A percentile compares a stretch with the other conserved stretches of the same genome.
These are phyloP conservation scores for Neurospora sp. DNA, from an alignment of 495 filamentous ascomycete species.

Conservation along the genomic window DNA sequence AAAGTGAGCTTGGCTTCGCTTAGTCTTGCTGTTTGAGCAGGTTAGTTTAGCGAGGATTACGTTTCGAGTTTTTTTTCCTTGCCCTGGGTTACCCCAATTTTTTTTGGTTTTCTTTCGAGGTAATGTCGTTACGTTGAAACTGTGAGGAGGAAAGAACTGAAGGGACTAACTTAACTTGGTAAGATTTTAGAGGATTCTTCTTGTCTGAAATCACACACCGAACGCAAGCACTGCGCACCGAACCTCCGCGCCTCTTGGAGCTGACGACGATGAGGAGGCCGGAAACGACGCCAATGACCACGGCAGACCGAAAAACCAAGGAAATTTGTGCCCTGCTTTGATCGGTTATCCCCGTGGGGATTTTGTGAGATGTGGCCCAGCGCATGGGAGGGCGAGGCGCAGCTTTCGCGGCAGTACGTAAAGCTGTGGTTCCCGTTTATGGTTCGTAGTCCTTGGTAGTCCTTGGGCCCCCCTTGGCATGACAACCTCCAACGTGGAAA, in stretches of 20 bases:
- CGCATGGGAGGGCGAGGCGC: not conserved
- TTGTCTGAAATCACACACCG: not conserved
- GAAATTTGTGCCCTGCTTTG: not conserved
- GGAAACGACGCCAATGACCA: not conserved
- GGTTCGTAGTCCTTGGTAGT: not conserved
- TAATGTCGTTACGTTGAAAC: not conserved
- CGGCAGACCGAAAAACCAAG: not conserved
- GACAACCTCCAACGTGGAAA: not conserved
- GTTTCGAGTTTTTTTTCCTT: not conserved
- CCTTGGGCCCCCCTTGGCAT: not conserved
- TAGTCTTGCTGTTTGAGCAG: not conserved
- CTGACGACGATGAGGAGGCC: not conserved
- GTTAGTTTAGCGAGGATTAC: not conserved
- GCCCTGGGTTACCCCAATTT: not conserved
- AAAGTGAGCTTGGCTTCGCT: not conserved
- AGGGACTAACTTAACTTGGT: not conserved
- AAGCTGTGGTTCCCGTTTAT: not conserved
- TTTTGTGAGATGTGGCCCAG: not conserved
- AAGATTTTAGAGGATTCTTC: not conserved
- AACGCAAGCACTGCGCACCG: not conserved
- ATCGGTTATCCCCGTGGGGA: not conserved
- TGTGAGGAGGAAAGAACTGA: not conserved
- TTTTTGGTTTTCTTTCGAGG: not conserved
- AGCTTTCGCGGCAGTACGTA: not conserved
- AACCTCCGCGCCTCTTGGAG: not conserved